A percentile compares a stretch with the other conserved stretches of the same genome.
These are phyloP conservation scores for Argentina anserina DNA, from an alignment of 306 rosid species.

Conservation along the genomic window DNA sequence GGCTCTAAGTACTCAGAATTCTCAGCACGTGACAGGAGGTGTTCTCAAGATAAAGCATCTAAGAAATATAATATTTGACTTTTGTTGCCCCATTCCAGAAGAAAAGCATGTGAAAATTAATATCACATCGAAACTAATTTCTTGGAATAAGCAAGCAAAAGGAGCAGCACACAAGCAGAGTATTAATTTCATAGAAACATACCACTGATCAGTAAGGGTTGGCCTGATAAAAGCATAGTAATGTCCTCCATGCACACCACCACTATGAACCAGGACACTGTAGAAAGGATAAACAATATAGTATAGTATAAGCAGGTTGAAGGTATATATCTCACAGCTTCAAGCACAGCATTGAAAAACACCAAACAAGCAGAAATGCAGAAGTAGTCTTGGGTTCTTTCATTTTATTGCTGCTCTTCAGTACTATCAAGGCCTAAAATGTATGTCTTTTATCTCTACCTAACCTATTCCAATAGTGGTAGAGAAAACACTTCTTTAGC, in stretches of 20 bases:
- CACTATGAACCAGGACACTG: slow-evolving; percentile 96
- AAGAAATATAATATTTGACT: no score
- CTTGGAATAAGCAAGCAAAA: neutral
- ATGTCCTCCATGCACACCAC: slow-evolving; percentile 98
- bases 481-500: neutral
- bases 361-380: neutral
- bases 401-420: neutral
- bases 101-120: neutral
- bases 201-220: slow-evolving; percentile 88
- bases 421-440: neutral
- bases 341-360: neutral
- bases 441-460: neutral
- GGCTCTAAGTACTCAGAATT: neutral
- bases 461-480: neutral
- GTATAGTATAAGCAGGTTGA: neutral
- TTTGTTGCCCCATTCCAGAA: neutral
- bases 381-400: neutral
- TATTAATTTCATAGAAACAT: slow-evolving; percentile 18
- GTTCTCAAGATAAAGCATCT: neutral
- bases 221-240: slow-evolving; percentile 92
- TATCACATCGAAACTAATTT: neutral
- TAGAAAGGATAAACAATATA: slow-evolving; percentile 21
- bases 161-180: neutral
- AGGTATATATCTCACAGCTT: neutral
- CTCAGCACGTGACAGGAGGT: neutral